Base-by-base conservation (phyloP, 2,329 filamentous ascomycete species). In the Raffaelea arxii region DNA sequence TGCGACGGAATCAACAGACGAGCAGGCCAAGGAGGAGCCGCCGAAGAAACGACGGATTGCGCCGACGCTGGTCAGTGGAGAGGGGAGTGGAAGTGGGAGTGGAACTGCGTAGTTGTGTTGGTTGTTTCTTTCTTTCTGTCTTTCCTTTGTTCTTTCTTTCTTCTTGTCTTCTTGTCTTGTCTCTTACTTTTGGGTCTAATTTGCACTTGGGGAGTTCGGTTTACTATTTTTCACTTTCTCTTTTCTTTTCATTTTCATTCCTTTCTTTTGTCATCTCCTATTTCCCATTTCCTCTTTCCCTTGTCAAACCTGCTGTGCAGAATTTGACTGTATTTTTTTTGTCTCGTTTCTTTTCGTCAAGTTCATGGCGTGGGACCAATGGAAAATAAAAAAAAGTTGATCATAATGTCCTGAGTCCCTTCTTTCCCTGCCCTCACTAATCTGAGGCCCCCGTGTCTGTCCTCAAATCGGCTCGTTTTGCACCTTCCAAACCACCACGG, bases 1-100 rank as follows among this genome's bases (percentile, higher is more conserved):
- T 22, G 78, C 78, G 27, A 70, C 72, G 41, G 72, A 74, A 16
- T n/a, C n/a, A n/a, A 70, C 75, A 6, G 50, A 57, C 7, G 64
- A 62, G 18, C 47, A 47, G 4, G n/a, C n/a, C 16, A 27, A 24
- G 35, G 69, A 70, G 16, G 69, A 78, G 56, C 49, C 51, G 39
- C 70, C 77, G 5, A 88, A 87, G 66, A 82, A 80, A 64, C 74
- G 83, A 55, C 72, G 83, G 42, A 79, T 88, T 55, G 83, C 82
- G 4, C 84, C 83, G 4, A 86, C 81, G 1, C 70, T 72, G 2
- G 69, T 86, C 30, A 51, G 45, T 27, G 11, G 23, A 24, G 25
- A 25, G 14, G 30, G 42, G 5, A 18, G 9, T 35, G 18, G 23
- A 21, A 21, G 36, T 6, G 11, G 19, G 21, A 41, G 23, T 9